Evolutionary conservation across 148 eudicot species (phyloP), one percentile per base, ranked within the genome.

Genomic region (Cornus suecica): DNA sequence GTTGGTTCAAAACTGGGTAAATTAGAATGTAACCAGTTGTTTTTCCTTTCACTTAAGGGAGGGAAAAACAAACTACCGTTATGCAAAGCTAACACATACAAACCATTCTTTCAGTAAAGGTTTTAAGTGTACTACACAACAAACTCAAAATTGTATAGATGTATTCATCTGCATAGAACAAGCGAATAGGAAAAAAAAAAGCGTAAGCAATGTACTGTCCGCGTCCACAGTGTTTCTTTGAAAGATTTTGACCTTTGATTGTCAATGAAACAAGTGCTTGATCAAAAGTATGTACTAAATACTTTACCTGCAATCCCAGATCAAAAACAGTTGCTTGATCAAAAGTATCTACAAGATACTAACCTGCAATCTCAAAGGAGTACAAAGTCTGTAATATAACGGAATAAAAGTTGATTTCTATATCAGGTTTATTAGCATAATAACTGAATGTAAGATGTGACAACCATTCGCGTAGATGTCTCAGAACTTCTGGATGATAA

Each of bases 401-500:
- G n/a, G n/a, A n/a, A 22, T 63, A 37, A 37, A 37, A 37, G 45
- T 14, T 2, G 5, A 9, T 37, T 25, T 64, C 62, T 23, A 15
- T 22, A 42, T 65, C 58, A 22, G 41, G 28, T 63, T 65, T 37
- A 20, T 16, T 66, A 10, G 45, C 8, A 65, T 24, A 24, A 4
- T 26, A 63, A 34, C 24, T 18, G 26, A 27, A 28, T 27, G 14
- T 26, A 11, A 65, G 27, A 65, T 34, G 45, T n/a, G n/a, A n/a
- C n/a, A n/a, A 27, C 13, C 25, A 10, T 18, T 56, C 14, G 48
- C 20, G 11, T 25, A 1, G 7, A 1, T 58, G 8, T 5, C 67
- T 75, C 66, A 89, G 58, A 77, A 60, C 79, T 85, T 91, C 81
- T 89, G 91, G 72, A 90, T 81, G 32, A 92, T 82, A 31, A 90